phyloP scores from a whole-genome alignment of 2,329 filamentous ascomycete genomes.

The Apiospora kogelbergensis region DNA sequence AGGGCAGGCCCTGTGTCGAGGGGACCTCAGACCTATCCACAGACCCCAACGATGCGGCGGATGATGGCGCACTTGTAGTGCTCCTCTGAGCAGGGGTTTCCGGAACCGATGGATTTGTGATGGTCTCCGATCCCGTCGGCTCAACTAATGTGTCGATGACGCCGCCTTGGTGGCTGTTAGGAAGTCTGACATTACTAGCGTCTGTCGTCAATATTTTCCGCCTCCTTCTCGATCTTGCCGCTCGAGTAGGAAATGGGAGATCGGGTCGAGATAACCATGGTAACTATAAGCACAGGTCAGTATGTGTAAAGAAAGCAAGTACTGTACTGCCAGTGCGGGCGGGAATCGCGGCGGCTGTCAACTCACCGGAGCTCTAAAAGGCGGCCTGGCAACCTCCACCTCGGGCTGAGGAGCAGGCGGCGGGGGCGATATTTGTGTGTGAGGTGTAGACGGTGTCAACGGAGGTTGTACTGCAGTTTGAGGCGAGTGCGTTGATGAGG shows the following conservation, averaged over 20 bases:
- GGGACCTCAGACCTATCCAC: conserved; percentile 12
- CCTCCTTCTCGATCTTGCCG: conserved; percentile 43
- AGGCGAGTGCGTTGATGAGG: conserved; percentile 53
- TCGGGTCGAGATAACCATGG: conserved; percentile 59
- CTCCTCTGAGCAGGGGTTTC: conserved; percentile 18
- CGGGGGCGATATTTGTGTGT: conserved; percentile 26
- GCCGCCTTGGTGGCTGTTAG: conserved; percentile 38
- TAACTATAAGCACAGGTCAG: conserved; percentile 39
- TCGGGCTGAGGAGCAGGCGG: conserved; percentile 16
- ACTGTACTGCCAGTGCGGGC: neutral
- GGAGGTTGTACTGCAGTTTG: conserved; percentile 35
- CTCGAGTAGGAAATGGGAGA: conserved; percentile 47
- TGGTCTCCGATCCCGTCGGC: neutral
- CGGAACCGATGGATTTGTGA: conserved; percentile 23
- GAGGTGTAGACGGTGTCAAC: conserved; percentile 48
- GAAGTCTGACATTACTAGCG: conserved; percentile 42
- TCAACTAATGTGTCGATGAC: conserved; percentile 15
- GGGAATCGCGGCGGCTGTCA: neutral
- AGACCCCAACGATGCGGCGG: neutral
- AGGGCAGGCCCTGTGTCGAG: conserved; percentile 16
- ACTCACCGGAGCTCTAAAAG: conserved; percentile 53
- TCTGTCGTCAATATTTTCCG: conserved; percentile 35
- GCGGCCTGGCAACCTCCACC: conserved; percentile 13
- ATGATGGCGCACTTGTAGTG: neutral
- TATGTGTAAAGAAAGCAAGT: neutral